phyloP scores from a whole-genome alignment of 2,329 filamentous ascomycete species.

The Lomentospora prolificans region DNA sequence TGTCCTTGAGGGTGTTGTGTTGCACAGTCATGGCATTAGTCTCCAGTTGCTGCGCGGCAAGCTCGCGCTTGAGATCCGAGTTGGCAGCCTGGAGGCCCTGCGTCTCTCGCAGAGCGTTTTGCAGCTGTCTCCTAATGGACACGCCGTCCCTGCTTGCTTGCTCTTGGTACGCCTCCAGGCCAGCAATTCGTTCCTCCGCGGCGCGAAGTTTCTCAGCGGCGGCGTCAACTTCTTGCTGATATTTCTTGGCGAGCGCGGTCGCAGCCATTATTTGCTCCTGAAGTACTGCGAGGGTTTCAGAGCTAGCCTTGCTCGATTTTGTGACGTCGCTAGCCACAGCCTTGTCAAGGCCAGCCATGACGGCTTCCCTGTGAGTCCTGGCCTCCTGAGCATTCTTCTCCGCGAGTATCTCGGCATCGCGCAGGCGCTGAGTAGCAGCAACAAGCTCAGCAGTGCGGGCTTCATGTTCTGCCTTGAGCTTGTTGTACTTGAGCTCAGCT shows the following conservation, averaged over 20 bases:
- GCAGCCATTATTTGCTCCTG: constrained; percentile 72
- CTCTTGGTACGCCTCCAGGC: constrained; percentile 93
- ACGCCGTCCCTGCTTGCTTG: constrained; percentile 91
- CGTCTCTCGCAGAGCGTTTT: constrained; percentile 71
- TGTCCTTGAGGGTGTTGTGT: constrained; percentile 85
- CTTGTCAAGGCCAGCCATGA: constrained; percentile 74
- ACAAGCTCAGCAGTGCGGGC: constrained; percentile 69
- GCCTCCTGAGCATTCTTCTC: constrained; percentile 85
- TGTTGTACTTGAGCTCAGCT: constrained; percentile 65
- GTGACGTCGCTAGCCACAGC: constrained; percentile 46
- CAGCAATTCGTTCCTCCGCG: constrained; percentile 93
- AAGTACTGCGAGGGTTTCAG: constrained; percentile 62
- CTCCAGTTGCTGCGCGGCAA: constrained; percentile 82
- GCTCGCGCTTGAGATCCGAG: constrained; percentile 69
- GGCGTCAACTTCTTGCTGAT: constrained; percentile 77
- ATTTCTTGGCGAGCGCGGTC: constrained; percentile 73
- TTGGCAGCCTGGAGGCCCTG: constrained; percentile 75
- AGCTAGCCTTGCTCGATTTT: constrained; percentile 36
- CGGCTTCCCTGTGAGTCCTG: constrained; percentile 69
- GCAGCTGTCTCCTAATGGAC: constrained; percentile 79
- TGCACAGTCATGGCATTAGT: constrained; percentile 90
- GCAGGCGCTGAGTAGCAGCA: constrained; percentile 60
- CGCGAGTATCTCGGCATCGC: constrained; percentile 78
- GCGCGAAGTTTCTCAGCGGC: constrained; percentile 83
- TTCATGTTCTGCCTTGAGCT: constrained; percentile 76